phyloP scores from a whole-genome alignment of 768 basidiomycete genomes.

The Collybia sordida region DNA sequence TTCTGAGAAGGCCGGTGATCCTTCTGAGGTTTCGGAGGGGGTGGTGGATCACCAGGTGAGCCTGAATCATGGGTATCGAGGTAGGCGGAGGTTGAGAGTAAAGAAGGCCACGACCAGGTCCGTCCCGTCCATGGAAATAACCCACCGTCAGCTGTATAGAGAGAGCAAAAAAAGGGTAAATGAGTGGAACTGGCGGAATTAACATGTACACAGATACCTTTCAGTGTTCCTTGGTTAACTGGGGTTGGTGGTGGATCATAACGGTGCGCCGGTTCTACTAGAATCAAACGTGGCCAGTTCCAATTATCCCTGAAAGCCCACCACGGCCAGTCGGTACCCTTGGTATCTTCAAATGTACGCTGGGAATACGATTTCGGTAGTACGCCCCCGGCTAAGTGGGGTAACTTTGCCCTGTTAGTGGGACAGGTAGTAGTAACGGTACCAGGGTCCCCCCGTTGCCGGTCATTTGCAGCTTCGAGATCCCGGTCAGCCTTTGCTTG shows the following conservation, averaged over 20 bases:
- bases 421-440: no score
- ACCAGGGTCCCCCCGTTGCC: no score
- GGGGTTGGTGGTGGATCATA: neutral
- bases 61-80: constrained; percentile 10
- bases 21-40: constrained; percentile 13
- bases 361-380: constrained; percentile 3
- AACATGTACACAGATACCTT: constrained; percentile 2
- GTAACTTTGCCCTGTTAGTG: no score
- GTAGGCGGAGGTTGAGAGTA: constrained; percentile 19
- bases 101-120: constrained; percentile 26
- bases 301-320: constrained; percentile 23
- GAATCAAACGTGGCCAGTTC: constrained; percentile 17
- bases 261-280: neutral
- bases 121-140: constrained; percentile 18
- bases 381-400: no score
- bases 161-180: neutral
- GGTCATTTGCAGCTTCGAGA: no score
- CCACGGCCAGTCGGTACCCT: constrained; percentile 26
- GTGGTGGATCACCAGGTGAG: constrained; percentile 14
- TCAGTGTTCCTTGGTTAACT: neutral
- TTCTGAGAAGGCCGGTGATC: constrained; percentile 5
- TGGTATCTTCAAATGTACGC: constrained; percentile 15
- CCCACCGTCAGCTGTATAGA: constrained; percentile 8
- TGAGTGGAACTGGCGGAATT: neutral
- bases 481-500: constrained; percentile 12